A percentile compares a stretch with the other conserved stretches of the same genome.
Conservation (phyloP, 139 green algal genomes). For the Chara braunii region DNA sequence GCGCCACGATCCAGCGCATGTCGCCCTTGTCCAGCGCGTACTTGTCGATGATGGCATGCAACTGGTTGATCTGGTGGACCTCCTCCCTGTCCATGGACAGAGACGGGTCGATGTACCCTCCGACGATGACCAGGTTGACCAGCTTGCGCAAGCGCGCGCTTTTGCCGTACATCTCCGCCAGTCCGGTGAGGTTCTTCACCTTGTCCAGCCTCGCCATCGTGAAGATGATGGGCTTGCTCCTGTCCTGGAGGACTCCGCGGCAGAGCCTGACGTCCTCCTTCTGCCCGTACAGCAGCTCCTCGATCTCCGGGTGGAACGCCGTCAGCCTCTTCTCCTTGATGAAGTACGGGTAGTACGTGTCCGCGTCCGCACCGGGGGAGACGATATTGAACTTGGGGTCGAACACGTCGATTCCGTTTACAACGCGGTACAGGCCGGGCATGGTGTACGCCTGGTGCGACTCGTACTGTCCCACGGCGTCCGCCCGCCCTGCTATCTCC, state of each 20-base stretch:
- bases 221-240: slow-evolving; percentile 69
- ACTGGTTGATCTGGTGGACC: slow-evolving; percentile 46
- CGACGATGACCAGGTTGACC: slow-evolving; percentile 73
- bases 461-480: slow-evolving; percentile 72
- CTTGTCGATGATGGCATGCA: slow-evolving; percentile 62
- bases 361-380: slow-evolving; percentile 61
- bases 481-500: slow-evolving; percentile 32
- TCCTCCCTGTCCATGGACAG: slow-evolving; percentile 61
- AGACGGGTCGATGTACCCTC: slow-evolving; percentile 56
- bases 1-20: slow-evolving; percentile 57
- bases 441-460: slow-evolving; percentile 65
- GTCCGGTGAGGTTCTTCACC: slow-evolving; percentile 77
- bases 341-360: slow-evolving; percentile 73
- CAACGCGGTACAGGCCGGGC: slow-evolving; percentile 60
- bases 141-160: slow-evolving; percentile 51
- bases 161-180: slow-evolving; percentile 59
- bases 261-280: not conserved
- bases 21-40: slow-evolving; percentile 52
- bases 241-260: slow-evolving; percentile 49
- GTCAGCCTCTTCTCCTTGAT: slow-evolving; percentile 55
- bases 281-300: slow-evolving; percentile 60
- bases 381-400: slow-evolving; percentile 83
- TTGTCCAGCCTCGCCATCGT: slow-evolving; percentile 71
- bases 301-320: slow-evolving; percentile 54
- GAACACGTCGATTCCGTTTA: slow-evolving; percentile 61